phyloP scores from a whole-genome alignment of 495 filamentous ascomycete genomes.

The Talaromyces stipitatus region DNA sequence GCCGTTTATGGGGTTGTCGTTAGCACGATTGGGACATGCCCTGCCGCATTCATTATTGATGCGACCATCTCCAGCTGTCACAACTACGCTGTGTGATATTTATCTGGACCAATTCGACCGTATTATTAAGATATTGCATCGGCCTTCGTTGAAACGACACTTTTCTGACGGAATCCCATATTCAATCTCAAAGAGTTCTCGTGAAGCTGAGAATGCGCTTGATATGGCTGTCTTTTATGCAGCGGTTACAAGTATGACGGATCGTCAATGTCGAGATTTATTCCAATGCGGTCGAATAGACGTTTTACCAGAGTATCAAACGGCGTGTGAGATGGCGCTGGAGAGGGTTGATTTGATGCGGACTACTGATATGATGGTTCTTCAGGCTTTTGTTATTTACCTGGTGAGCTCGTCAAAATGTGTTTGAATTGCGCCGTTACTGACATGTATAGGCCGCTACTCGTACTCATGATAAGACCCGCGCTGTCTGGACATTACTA shows the following conservation, averaged over 20 bases:
- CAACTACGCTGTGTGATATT: conserved; percentile 17
- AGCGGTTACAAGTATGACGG: conserved; percentile 35
- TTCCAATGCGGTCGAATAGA: conserved; percentile 33
- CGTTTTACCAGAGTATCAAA: conserved; percentile 38
- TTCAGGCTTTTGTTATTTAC: conserved; percentile 52
- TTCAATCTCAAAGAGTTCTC: conserved; percentile 23
- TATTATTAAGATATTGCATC: neutral
- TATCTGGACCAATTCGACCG: conserved; percentile 18
- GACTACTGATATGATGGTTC: conserved; percentile 45
- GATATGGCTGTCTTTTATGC: conserved; percentile 46
- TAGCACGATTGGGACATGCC: neutral
- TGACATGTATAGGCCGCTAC: conserved; percentile 30
- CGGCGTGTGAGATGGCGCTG: conserved; percentile 39
- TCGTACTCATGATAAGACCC: conserved; percentile 30
- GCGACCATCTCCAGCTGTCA: neutral
- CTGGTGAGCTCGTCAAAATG: conserved; percentile 27
- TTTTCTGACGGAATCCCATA: conserved; percentile 19
- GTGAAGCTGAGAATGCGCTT: conserved; percentile 32
- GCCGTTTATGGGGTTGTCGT: neutral
- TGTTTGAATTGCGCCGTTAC: neutral
- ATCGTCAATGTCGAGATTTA: conserved; percentile 28
- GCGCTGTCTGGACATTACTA: conserved; percentile 48
- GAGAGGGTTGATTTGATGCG: conserved; percentile 43
- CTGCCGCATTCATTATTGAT: neutral
- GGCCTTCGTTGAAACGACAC: neutral